Conservation (phyloP, 2,329 filamentous ascomycete species). For the Dactylellina drechsleri region DNA sequence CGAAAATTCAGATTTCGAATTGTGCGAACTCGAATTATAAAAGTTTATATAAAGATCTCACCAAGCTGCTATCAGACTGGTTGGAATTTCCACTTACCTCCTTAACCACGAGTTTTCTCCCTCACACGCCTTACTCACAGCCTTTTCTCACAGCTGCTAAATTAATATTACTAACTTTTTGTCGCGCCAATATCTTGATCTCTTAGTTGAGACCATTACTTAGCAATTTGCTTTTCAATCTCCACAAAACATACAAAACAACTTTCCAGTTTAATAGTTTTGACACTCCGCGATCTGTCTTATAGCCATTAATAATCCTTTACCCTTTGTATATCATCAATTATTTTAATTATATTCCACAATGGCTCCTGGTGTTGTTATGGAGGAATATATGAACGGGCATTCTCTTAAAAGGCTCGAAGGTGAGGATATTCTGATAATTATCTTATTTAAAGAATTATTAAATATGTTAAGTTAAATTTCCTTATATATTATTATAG, state of each 20-base stretch:
- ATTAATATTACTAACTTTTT: not conserved
- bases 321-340: not conserved
- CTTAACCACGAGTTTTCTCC: not conserved
- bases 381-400: conserved; percentile 13
- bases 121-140: not conserved
- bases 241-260: not conserved
- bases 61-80: not conserved
- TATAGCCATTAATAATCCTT: not conserved
- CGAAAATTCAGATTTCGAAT: not conserved
- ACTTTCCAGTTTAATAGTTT: not conserved
- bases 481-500: conserved; percentile 11
- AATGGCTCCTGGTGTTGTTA: conserved; percentile 31
- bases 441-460: conserved; percentile 5
- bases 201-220: conserved; percentile 2
- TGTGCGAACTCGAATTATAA: not conserved
- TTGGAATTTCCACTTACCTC: not conserved
- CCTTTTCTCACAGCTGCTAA: not conserved
- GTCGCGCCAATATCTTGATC: not conserved
- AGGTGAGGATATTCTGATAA: conserved; percentile 20
- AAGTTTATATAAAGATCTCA: not conserved
- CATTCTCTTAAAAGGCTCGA: conserved; percentile 6
- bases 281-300: too few species aligned
- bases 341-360: conserved; percentile 8
- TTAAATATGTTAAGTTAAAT: conserved; percentile 9
- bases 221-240: not conserved